Evolutionary conservation across 164 flowering plant genomes (phyloP), one percentile per base, ranked within the genome.

Genomic region (Aristolochia californica): DNA sequence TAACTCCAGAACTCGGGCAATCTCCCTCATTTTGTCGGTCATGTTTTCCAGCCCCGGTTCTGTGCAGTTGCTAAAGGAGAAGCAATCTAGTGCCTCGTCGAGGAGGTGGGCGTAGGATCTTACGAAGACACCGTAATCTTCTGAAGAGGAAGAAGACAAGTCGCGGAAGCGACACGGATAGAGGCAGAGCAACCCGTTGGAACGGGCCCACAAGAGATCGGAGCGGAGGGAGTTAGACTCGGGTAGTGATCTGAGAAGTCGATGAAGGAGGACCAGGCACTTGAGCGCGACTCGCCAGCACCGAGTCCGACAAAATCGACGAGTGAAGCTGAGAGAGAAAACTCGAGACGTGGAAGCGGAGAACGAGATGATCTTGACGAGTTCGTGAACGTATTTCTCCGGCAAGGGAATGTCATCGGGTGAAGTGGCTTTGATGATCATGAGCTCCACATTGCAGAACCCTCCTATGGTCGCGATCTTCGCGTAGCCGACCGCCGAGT

Each of bases 261-360:
- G 77, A 51, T 85, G 91, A 56, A 85, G 76, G 66, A 85, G 86
- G 23, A 75, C 48, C 0, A 85, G 63, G 59, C 84, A 85, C 64
- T 85, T 83, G 48, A 85, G 69, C 0, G 86, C 86, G 30, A 83
- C 91, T 15, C 81, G 67, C 87, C 88, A 85, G 57, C 71, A 66
- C 1, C 44, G 66, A 4, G 91, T 80, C 21, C 57, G 68, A 30
- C 70, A 68, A 28, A 85, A 79, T 1, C 88, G 76, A 43, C 79
- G 74, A 18, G 77, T 60, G 63, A 85, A 82, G 66, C 79, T 50
- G 7, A 73, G 62, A 0, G 76, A 59, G 54, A 85, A 82, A 3
- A 74, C 62, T 0, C 70, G 63, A 43, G 66, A 57, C 8, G 83
- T 76, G 7, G 81, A 60, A 0, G 81, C 74, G 0, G 79, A 79